Conservation (phyloP, 768 basidiomycete species). For the Cytidiella melzeri region DNA sequence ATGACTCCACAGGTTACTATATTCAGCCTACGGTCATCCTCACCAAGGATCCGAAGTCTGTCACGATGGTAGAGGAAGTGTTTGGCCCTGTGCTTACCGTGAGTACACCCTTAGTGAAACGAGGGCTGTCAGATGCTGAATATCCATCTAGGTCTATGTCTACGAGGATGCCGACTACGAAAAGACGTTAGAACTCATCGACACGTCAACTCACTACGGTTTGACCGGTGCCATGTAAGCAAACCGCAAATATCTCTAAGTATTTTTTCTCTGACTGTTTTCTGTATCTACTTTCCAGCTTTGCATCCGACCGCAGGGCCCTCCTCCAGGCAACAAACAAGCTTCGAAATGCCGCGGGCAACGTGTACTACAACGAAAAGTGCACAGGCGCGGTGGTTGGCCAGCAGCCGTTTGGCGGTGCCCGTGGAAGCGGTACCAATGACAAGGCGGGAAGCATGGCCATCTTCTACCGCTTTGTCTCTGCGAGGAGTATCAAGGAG, state of each 20-base stretch:
- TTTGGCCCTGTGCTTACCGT: slow-evolving; percentile 90
- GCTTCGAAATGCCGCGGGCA: slow-evolving; percentile 89
- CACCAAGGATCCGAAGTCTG: slow-evolving; percentile 81
- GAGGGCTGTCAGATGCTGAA: not conserved
- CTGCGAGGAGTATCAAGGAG: slow-evolving; percentile 93
- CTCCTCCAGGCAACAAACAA: slow-evolving; percentile 74
- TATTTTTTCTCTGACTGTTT: not conserved
- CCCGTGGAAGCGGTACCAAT: slow-evolving; percentile 90
- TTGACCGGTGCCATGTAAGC: slow-evolving; percentile 92
- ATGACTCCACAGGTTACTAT: slow-evolving; percentile 90
- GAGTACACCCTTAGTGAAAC: slow-evolving; percentile 11
- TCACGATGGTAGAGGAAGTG: slow-evolving; percentile 93
- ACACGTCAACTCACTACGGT: slow-evolving; percentile 81
- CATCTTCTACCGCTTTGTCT: slow-evolving; percentile 77
- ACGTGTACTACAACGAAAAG: slow-evolving; percentile 97
- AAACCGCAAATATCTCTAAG: not conserved
- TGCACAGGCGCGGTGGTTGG: slow-evolving; percentile 98
- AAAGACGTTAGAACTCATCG: slow-evolving; percentile 79
- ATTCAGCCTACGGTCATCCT: slow-evolving; percentile 92
- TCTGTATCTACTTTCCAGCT: slow-evolving; percentile 56
- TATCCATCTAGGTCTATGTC: slow-evolving; percentile 83
- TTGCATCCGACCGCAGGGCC: slow-evolving; percentile 75
- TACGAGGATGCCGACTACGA: slow-evolving; percentile 87
- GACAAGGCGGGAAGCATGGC: slow-evolving; percentile 91
- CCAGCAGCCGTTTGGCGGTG: slow-evolving; percentile 97